Evolutionary conservation across 129 eudicot species (phyloP).

Genomic region (Lactuca sativa): DNA sequence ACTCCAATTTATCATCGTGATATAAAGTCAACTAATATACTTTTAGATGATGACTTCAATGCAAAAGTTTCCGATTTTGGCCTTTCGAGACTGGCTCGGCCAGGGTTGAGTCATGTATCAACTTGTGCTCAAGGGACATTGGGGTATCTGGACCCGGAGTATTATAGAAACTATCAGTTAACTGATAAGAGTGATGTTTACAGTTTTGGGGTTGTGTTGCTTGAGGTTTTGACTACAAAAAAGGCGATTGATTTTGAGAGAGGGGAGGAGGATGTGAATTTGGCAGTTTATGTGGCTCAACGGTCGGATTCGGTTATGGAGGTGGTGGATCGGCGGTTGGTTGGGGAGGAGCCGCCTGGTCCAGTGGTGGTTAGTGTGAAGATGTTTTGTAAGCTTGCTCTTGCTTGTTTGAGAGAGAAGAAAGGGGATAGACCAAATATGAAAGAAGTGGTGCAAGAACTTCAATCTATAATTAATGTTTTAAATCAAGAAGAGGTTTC

Average conservation of each 20-base stretch:
- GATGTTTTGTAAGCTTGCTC: slow-evolving; percentile 47
- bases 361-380: slow-evolving; percentile 29
- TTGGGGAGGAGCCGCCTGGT: slow-evolving; percentile 32
- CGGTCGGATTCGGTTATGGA: slow-evolving; percentile 43
- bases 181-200: slow-evolving; percentile 59
- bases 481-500: slow-evolving; percentile 33
- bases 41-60: slow-evolving; percentile 38
- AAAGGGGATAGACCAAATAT: slow-evolving; percentile 61
- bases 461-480: slow-evolving; percentile 36
- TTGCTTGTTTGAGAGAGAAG: slow-evolving; percentile 59
- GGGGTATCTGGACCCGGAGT: slow-evolving; percentile 61
- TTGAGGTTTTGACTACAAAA: slow-evolving; percentile 53
- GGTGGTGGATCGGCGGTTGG: slow-evolving; percentile 42
- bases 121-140: slow-evolving; percentile 61
- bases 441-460: slow-evolving; percentile 59
- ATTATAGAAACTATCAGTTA: slow-evolving; percentile 48
- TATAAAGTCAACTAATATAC: slow-evolving; percentile 49
- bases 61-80: slow-evolving; percentile 55
- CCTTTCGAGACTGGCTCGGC: slow-evolving; percentile 44
- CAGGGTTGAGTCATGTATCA: slow-evolving; percentile 59
- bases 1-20: slow-evolving; percentile 54
- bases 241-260: slow-evolving; percentile 52
- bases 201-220: slow-evolving; percentile 56
- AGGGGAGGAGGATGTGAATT: slow-evolving; percentile 51
- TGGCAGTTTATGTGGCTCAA: slow-evolving; percentile 47